Evolutionary conservation across 371 early-diverging fungal genomes (phyloP), one percentile per base, ranked within the genome.

Genomic region (Massospora cicadina): DNA sequence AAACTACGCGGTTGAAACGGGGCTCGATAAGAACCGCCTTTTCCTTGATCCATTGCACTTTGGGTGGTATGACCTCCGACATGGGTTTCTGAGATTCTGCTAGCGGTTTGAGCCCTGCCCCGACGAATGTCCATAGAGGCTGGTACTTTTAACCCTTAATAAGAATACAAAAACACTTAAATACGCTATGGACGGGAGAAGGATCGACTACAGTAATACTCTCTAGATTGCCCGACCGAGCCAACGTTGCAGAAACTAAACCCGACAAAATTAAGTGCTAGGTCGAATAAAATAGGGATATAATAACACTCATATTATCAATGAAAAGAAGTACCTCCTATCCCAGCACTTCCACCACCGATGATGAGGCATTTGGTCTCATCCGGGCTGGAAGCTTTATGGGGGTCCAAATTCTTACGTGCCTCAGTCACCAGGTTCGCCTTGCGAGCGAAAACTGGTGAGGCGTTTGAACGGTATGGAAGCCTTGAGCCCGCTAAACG

Each of bases 121-220:
- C 91, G 63, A 92, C 89, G 79, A 87, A 86, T 2, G 90, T 89
- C 83, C 89, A 92, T 61, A 92, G 71, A 32, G 91, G 90, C 77
- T 91, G 93, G 71, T 92, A 89, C 83, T 84, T 67, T 27, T 27
- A n/a, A n/a, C n/a, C n/a, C 2, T 28, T 7, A 2, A 21, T 43
- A 10, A 26, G 28, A 26, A 5, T 2, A 28, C 31, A 65, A 63
- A 3, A 33, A 23, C n/a, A 33, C 33, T n/a, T 2, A 63, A 60
- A 67, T 80, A 85, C 85, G 72, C 88, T 87, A 75, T 92, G 92
- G 1, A 74, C 75, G 55, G 69, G 71, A 0, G 87, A 76, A 33
- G 92, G 91, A 54, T 92, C 92, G 64, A 92, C 75, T 43, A 92
- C 79, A 25, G 88, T 86, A 5, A 91, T 86, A 55, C 82, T 78